Evolutionary conservation across 208 protist species (phyloP), one percentile per base, ranked within the genome.

Genomic region (Leishmania guyanensis): DNA sequence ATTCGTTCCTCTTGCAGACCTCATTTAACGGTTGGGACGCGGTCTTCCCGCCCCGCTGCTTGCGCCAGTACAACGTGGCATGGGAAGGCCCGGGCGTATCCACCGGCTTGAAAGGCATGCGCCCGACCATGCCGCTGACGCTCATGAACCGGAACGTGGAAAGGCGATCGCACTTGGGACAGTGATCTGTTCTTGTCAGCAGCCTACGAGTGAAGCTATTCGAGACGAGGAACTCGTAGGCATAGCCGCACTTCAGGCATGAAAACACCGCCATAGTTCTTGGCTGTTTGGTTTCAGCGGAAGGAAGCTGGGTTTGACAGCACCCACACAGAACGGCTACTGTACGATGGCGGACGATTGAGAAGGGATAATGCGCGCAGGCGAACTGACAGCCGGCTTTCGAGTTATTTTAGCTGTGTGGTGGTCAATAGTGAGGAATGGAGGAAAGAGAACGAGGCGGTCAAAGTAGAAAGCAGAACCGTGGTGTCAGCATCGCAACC

Each of bases 171-270:
- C 92, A 95, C 54, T 88, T 89, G 46, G 92, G 90, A 65, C 92
- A 95, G 82, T 93, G 89, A 73, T 95, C 92, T 46, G 85, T 85
- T 46, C 92, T 84, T 5, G 84, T 83, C 5, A 87, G 72, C 10
- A 95, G 83, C 69, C 80, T 90, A 17, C 90, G 76, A 26, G 54
- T 75, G 79, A 90, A 95, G 68, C 78, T 90, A 77, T 92, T 94
- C 4, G 92, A 93, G n/a, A 95, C 87, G 69, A 93, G 83, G 76
- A 94, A 94, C 77, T 95, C 90, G 72, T 93, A 93, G 83, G 93
- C 93, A 82, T 92, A 95, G 62, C 90, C 92, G 74, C 92, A 95
- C 26, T 86, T 82, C 26, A 94, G 29, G 53, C 92, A 95, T 4
- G 92, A 95, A 85, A 95, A 95, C 16, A 95, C 77, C 29, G 90